phyloP scores from a whole-genome alignment of 2,329 filamentous ascomycete species.

The Xylariaceae sp. region DNA sequence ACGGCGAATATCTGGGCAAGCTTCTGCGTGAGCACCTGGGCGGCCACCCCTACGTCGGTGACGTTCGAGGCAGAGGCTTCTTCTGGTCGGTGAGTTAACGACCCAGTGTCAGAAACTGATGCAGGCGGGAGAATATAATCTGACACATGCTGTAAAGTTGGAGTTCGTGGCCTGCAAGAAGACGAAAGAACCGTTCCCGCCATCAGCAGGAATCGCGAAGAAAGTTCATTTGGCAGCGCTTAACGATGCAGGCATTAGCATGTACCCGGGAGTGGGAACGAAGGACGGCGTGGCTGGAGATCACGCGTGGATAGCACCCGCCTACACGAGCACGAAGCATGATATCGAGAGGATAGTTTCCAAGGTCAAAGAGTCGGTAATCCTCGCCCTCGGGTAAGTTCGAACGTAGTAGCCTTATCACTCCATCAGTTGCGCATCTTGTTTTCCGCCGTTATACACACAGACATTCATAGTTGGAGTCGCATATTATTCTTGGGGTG shows the following conservation, averaged over 20 bases:
- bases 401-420: no score
- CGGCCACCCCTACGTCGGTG: slow-evolving; percentile 36
- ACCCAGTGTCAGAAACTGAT: neutral
- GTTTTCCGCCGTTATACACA: no score
- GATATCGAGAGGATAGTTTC: no score
- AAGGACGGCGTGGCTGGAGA: slow-evolving; percentile 16
- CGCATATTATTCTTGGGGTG: no score
- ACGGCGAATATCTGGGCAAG: slow-evolving; percentile 30
- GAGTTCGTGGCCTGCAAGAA: slow-evolving; percentile 39
- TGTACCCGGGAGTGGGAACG: slow-evolving; percentile 21
- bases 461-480: no score
- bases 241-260: slow-evolving; percentile 10
- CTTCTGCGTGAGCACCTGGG: slow-evolving; percentile 29
- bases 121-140: no score
- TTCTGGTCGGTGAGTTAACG: slow-evolving; percentile 43
- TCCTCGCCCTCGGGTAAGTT: no score
- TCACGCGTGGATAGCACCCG: slow-evolving; percentile 23
- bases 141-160: no score
- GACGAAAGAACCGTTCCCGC: slow-evolving; percentile 32
- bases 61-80: slow-evolving; percentile 39
- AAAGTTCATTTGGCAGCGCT: slow-evolving; percentile 11
- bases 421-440: no score
- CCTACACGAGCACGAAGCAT: slow-evolving; percentile 19
- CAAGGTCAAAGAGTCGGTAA: no score
- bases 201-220: slow-evolving; percentile 15